phyloP scores from a whole-genome alignment of 208 protist species.

The Angomonas ambiguus region DNA sequence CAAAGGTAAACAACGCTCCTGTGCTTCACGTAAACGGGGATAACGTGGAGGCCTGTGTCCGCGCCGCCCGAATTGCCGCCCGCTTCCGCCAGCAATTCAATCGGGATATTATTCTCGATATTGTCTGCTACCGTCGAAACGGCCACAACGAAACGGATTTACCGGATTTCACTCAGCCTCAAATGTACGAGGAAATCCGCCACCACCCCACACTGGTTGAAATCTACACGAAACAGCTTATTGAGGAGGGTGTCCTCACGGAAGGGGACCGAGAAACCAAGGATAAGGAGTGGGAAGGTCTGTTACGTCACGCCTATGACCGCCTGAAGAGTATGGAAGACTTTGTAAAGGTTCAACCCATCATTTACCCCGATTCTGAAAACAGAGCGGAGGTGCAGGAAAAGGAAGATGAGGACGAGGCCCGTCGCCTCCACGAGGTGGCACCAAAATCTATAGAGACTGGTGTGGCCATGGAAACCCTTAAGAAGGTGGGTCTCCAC shows the following conservation, averaged over 20 bases:
- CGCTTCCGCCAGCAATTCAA: constrained; percentile 93
- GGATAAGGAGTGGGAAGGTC: constrained; percentile 61
- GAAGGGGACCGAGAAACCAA: constrained; percentile 51
- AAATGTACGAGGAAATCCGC: constrained; percentile 92
- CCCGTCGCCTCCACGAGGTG: constrained; percentile 18
- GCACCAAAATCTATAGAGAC: constrained; percentile 49
- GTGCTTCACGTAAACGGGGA: constrained; percentile 98
- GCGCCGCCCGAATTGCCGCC: constrained; percentile 81
- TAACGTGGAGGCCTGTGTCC: constrained; percentile 93
- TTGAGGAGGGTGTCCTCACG: constrained; percentile 76
- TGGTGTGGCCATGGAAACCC: constrained; percentile 55
- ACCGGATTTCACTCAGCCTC: constrained; percentile 96
- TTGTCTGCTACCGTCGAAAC: constrained; percentile 95
- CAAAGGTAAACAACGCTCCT: constrained; percentile 93
- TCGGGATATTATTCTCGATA: constrained; percentile 95
- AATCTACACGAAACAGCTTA: constrained; percentile 85
- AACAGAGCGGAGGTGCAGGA: constrained; percentile 50
- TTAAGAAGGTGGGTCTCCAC: constrained; percentile 64
- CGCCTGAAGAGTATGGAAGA: constrained; percentile 73
- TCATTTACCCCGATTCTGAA: constrained; percentile 73
- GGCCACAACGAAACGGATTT: constrained; percentile 98
- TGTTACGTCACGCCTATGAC: constrained; percentile 81
- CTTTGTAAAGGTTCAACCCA: constrained; percentile 73
- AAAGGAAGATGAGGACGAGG: constrained; percentile 34
- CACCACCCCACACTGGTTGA: constrained; percentile 86